phyloP scores from a whole-genome alignment of 1,284 basidiomycete genomes.

The Inonotus obliquus region DNA sequence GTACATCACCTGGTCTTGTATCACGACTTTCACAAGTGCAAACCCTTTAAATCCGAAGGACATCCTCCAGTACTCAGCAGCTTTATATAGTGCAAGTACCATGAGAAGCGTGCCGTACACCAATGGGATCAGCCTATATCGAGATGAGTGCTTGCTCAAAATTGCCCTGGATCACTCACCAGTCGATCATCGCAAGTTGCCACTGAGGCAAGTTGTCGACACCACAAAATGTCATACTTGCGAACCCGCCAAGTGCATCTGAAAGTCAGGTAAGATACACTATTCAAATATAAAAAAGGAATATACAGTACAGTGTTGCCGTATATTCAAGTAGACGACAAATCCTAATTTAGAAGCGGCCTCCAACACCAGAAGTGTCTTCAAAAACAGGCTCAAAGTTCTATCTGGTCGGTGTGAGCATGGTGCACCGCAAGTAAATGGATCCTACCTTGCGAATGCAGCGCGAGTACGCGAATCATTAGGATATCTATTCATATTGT shows the following conservation, averaged over 20 bases:
- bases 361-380: not conserved
- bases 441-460: not conserved
- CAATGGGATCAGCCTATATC: not conserved
- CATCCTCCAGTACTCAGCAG: not conserved
- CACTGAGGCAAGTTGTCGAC: not conserved
- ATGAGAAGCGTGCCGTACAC: not conserved
- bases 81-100: not conserved
- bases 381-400: not conserved
- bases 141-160: not conserved
- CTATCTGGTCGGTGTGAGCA: not conserved
- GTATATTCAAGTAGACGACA: not conserved
- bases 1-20: not conserved
- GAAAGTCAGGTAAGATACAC: not conserved
- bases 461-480: slow-evolving; percentile 8
- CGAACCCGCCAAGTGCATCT: not conserved
- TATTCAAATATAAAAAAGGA: not conserved
- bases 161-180: not conserved
- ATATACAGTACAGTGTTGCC: no score
- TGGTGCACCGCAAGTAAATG: not conserved
- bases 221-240: not conserved
- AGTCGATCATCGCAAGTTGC: not conserved
- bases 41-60: not conserved
- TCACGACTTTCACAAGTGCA: not conserved
- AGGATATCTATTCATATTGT: not conserved
- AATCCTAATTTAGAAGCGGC: not conserved